Conservation (phyloP, 2,329 filamentous ascomycete genomes). For the Beauveria sp. region DNA sequence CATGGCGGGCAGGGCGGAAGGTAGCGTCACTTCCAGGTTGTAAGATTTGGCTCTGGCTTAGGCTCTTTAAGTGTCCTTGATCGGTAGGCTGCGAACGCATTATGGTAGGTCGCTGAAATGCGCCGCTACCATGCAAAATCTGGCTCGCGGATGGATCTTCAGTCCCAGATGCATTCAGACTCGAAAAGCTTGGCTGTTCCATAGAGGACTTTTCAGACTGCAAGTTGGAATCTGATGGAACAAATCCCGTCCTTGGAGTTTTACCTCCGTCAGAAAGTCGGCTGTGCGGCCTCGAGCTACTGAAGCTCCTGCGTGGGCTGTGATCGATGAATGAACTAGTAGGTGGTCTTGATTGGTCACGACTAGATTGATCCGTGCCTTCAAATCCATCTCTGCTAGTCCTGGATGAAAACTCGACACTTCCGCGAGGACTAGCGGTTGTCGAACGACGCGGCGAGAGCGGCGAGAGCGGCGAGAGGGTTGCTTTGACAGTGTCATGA, state of each 20-base stretch:
- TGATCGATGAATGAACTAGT: constrained; percentile 34
- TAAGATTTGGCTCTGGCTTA: constrained; percentile 13
- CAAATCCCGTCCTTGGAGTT: constrained; percentile 37
- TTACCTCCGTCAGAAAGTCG: constrained; percentile 33
- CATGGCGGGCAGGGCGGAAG: constrained; percentile 4
- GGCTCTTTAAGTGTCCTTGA: constrained; percentile 35
- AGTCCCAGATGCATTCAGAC: constrained; percentile 57
- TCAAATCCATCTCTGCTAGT: constrained; percentile 47
- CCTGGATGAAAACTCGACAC: constrained; percentile 40
- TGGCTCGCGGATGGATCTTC: constrained; percentile 85
- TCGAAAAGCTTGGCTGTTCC: constrained; percentile 69
- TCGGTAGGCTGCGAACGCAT: constrained; percentile 39
- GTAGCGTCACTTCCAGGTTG: not conserved
- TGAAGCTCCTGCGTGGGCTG: constrained; percentile 54
- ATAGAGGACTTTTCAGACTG: constrained; percentile 49
- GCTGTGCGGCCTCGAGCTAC: constrained; percentile 46
- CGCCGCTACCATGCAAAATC: constrained; percentile 77
- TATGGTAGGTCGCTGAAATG: constrained; percentile 74
- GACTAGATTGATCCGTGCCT: constrained; percentile 39
- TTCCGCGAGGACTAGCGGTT: constrained; percentile 46
- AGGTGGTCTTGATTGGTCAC: constrained; percentile 34
- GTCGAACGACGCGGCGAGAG: constrained; percentile 34
- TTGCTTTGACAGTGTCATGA: constrained; percentile 53
- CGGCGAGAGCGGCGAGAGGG: constrained; percentile 48
- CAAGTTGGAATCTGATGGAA: constrained; percentile 68